Percentiles rank a stretch among this genome's conserved stretches.
Evolutionary conservation across 805 yeast genomes (phyloP).

Genomic region (Torulaspora franciscae): DNA sequence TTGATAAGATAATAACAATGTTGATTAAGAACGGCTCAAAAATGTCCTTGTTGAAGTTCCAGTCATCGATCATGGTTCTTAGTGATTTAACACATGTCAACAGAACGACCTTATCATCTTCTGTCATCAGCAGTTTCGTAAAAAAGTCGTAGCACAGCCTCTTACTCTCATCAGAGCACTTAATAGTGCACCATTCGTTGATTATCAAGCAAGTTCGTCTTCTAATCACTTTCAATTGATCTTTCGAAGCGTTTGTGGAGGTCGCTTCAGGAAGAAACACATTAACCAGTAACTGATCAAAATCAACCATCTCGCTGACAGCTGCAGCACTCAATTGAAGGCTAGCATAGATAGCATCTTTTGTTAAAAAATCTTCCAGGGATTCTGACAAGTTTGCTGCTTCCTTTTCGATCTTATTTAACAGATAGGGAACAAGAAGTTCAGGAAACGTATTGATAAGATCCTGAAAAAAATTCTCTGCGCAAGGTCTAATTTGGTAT

Average conservation of each 20-base stretch:
- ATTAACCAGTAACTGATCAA: conserved; percentile 55
- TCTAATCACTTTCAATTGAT: conserved; percentile 58
- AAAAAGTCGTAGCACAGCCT: conserved; percentile 56
- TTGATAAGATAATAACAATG: conserved; percentile 46
- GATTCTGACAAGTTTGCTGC: conserved; percentile 32
- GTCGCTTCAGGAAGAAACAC: conserved; percentile 61
- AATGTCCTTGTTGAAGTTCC: conserved; percentile 69
- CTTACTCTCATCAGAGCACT: conserved; percentile 56
- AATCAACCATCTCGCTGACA: conserved; percentile 60
- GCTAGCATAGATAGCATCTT: conserved; percentile 77
- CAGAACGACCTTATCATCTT: conserved; percentile 75
- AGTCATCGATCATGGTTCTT: conserved; percentile 68
- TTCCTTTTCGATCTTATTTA: conserved; percentile 51
- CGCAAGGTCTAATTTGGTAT: conserved; percentile 77
- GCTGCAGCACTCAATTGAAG: conserved; percentile 72
- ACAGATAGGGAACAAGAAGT: conserved; percentile 48
- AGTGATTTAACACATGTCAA: conserved; percentile 70
- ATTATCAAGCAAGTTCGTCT: conserved; percentile 74
- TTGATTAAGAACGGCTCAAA: conserved; percentile 62
- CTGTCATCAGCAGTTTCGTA: conserved; percentile 43
- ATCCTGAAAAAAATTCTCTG: conserved; percentile 78
- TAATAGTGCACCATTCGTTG: conserved; percentile 72
- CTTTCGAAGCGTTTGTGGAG: conserved; percentile 36
- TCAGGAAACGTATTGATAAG: conserved; percentile 60
- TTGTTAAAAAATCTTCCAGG: conserved; percentile 51